Evolutionary conservation across 78 protist genomes (phyloP).

Genomic region (Tieghemostelium lacteum): DNA sequence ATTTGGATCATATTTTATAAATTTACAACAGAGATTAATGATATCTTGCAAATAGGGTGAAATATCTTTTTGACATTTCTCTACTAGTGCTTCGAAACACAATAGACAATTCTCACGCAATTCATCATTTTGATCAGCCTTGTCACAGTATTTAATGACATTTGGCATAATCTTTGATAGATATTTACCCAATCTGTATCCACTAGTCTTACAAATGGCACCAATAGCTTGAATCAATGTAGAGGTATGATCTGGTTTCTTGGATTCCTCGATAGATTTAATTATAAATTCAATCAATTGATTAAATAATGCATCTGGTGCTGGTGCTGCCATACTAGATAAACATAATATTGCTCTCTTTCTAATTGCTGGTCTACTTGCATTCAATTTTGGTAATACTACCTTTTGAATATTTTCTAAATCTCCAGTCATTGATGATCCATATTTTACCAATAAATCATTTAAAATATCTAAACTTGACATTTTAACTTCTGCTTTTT

Average conservation of each 20-base stretch:
- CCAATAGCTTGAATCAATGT: constrained; percentile 75
- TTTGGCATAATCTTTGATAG: constrained; percentile 55
- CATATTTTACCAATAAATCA: constrained; percentile 60
- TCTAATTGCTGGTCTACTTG: constrained; percentile 60
- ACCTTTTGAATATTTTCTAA: constrained; percentile 66
- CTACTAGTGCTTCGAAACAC: constrained; percentile 87
- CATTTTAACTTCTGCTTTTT: constrained; percentile 72
- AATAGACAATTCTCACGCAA: constrained; percentile 89
- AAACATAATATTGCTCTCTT: constrained; percentile 79
- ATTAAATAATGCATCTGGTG: constrained; percentile 74
- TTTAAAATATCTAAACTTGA: constrained; percentile 73
- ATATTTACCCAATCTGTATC: constrained; percentile 75
- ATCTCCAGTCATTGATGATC: constrained; percentile 46
- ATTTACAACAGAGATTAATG: constrained; percentile 49
- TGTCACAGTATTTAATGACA: constrained; percentile 53
- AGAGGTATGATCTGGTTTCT: constrained; percentile 74
- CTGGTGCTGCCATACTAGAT: constrained; percentile 57
- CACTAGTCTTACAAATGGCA: constrained; percentile 56
- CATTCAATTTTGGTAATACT: constrained; percentile 60
- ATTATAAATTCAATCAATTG: constrained; percentile 69
- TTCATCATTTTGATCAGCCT: constrained; percentile 87
- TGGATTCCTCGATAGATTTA: constrained; percentile 53
- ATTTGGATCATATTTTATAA: constrained; percentile 93
- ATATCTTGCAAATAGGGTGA: constrained; percentile 59
- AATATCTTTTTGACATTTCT: constrained; percentile 85